A percentile compares a stretch with the other conserved stretches of the same genome.
Conservation (phyloP, 495 filamentous ascomycete genomes). For the Parathielavia hyrcaniae region DNA sequence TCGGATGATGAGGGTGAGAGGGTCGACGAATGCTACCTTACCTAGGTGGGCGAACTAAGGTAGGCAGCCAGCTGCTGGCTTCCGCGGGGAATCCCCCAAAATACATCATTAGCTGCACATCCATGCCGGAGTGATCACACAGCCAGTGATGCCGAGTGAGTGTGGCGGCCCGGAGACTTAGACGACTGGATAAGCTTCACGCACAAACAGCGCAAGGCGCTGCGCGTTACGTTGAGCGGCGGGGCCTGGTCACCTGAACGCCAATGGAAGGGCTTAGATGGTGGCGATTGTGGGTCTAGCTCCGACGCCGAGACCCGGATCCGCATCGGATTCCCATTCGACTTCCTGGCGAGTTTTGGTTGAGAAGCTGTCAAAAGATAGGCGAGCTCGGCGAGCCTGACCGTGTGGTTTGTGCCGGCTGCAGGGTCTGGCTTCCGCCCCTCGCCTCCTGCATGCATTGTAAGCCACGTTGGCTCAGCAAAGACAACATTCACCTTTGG, state of each 20-base stretch:
- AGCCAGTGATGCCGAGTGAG: neutral
- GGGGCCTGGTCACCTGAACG: neutral
- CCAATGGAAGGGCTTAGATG: neutral
- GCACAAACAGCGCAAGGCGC: constrained; percentile 28
- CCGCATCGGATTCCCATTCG: neutral
- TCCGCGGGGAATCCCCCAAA: neutral
- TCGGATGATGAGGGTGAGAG: neutral
- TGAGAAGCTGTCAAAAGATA: neutral
- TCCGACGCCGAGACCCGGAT: neutral
- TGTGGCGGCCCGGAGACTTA: neutral
- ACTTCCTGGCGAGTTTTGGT: neutral
- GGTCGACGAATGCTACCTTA: no score
- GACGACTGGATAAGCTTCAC: constrained; percentile 22
- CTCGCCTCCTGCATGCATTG: neutral
- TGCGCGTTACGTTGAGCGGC: neutral
- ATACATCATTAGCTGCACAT: neutral
- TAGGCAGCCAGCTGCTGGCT: neutral
- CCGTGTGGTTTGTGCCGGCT: constrained; percentile 1
- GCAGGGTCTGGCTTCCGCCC: neutral
- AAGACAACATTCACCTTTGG: neutral
- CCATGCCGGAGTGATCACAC: neutral
- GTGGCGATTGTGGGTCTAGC: neutral
- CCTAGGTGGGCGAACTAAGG: no score
- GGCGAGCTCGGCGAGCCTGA: neutral
- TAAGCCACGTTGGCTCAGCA: no score